Conservation (phyloP, 2,329 filamentous ascomycete species). For the Aspergillus phoenicis region DNA sequence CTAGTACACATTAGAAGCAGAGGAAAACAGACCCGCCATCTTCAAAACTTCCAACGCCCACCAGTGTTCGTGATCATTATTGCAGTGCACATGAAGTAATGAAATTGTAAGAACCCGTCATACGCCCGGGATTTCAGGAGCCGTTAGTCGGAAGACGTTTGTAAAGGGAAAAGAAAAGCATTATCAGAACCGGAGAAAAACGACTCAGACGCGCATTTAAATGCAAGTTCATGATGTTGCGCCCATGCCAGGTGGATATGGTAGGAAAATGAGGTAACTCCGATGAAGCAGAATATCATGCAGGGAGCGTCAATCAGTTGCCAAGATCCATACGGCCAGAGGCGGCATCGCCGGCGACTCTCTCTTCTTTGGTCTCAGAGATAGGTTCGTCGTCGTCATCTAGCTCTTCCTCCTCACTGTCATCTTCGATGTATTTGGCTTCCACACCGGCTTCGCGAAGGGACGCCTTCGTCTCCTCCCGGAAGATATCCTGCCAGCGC, state of each 20-base stretch:
- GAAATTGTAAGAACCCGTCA: conserved; percentile 26
- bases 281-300: neutral
- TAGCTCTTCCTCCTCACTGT: conserved; percentile 59
- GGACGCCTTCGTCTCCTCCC: conserved; percentile 79
- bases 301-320: conserved; percentile 25
- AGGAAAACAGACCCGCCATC: conserved; percentile 28
- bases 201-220: conserved; percentile 1
- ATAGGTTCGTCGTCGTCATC: conserved; percentile 42
- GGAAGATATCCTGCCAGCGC: conserved; percentile 83
- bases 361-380: conserved; percentile 26
- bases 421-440: conserved; percentile 73
- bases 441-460: conserved; percentile 71
- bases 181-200: neutral
- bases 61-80: conserved; percentile 30
- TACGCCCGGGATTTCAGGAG: conserved; percentile 30
- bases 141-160: conserved; percentile 6
- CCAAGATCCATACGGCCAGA: conserved; percentile 43
- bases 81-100: conserved; percentile 32
- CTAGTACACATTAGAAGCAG: conserved; percentile 28
- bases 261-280: neutral
- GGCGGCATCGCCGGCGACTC: conserved; percentile 32
- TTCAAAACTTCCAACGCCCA: conserved; percentile 29
- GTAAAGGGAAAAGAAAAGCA: no score
- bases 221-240: neutral
- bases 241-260: neutral